Conservation (phyloP, 345 rosid species). For the Combretum micranthum region DNA sequence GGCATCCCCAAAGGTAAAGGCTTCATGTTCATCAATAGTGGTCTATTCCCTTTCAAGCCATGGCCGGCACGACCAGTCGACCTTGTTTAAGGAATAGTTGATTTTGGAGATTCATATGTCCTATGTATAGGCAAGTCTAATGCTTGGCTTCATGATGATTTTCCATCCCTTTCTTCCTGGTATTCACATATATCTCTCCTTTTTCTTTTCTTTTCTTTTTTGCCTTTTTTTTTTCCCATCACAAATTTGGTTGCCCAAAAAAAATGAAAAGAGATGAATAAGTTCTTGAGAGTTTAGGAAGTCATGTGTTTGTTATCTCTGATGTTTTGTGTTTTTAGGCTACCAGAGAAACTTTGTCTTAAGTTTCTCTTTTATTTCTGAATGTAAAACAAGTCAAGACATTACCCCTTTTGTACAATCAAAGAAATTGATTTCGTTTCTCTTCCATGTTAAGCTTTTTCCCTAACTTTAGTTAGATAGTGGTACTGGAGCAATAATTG, state of each 20-base stretch:
- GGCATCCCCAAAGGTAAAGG: neutral
- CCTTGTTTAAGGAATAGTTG: constrained; percentile 1
- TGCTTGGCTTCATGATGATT: constrained; percentile 40
- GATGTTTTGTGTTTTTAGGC: neutral
- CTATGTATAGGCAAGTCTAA: constrained; percentile 59
- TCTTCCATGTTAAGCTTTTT: neutral
- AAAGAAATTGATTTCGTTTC: constrained; percentile 2
- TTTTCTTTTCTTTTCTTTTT: too few species aligned
- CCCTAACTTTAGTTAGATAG: neutral
- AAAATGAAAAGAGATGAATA: constrained; percentile 3
- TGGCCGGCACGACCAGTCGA: constrained; percentile 16
- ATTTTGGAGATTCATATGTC: constrained; percentile 10
- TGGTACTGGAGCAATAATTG: too few species aligned
- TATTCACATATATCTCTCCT: neutral
- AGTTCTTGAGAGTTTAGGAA: constrained; percentile 4
- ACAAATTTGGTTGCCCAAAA: constrained; percentile 33
- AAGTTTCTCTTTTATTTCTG: too few species aligned
- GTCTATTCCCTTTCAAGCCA: constrained; percentile 4
- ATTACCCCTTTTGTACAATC: neutral
- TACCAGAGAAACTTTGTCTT: neutral
- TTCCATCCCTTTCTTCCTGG: constrained; percentile 3
- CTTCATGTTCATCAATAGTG: too few species aligned
- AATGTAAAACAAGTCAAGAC: neutral
- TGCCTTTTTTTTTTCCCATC: too few species aligned
- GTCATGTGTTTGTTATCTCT: neutral